Percentiles rank a stretch among this genome's conserved stretches.
Conservation (phyloP, 352 stramenopile genomes). For the Globisporangium orthogonon region DNA sequence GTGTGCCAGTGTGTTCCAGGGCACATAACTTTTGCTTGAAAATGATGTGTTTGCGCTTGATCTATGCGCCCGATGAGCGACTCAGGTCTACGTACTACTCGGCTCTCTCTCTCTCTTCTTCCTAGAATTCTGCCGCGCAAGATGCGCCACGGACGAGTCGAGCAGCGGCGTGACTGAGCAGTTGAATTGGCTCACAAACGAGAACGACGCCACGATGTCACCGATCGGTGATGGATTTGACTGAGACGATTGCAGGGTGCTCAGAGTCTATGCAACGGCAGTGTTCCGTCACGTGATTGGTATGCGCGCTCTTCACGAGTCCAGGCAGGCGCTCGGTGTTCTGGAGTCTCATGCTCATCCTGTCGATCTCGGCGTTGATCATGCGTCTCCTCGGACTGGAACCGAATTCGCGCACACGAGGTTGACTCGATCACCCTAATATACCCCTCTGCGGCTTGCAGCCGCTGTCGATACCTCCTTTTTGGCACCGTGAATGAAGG, state of each 20-base stretch:
- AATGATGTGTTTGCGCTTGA: neutral
- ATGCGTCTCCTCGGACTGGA: constrained; percentile 38
- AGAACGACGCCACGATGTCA: neutral
- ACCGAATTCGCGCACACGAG: constrained; percentile 26
- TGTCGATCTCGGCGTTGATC: constrained; percentile 43
- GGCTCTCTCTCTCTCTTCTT: constrained; percentile 2
- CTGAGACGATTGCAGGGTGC: constrained; percentile 3
- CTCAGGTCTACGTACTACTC: neutral
- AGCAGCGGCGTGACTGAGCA: constrained; percentile 3
- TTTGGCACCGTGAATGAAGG: constrained; percentile 29
- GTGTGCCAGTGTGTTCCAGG: too few relatives aligned
- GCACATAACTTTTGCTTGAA: neutral
- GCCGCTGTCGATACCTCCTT: constrained; percentile 2
- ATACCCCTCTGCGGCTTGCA: constrained; percentile 10
- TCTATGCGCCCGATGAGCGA: neutral
- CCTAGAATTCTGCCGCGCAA: constrained; percentile 1
- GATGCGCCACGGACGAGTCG: neutral
- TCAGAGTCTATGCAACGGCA: constrained; percentile 30
- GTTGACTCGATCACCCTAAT: constrained; percentile 8
- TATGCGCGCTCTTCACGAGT: constrained; percentile 26
- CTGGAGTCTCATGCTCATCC: constrained; percentile 34
- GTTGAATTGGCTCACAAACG: constrained; percentile 1
- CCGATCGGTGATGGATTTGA: neutral
- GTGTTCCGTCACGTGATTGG: constrained; percentile 33
- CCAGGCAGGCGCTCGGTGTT: constrained; percentile 38